phyloP scores from a whole-genome alignment of 768 basidiomycete genomes.

The Stropharia rugosoannulata region DNA sequence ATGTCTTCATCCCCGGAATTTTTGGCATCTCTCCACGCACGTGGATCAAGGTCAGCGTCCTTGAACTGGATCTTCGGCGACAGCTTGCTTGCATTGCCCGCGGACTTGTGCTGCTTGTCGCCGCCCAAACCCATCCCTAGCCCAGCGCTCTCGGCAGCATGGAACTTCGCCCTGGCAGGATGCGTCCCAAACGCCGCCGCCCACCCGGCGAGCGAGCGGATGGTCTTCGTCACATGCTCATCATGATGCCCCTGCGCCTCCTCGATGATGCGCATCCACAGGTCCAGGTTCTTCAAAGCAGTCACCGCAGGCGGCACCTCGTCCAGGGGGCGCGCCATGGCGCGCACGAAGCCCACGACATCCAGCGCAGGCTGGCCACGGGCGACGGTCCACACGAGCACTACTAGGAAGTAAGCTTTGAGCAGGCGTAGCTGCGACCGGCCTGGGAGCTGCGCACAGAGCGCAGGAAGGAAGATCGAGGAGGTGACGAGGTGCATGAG shows the following conservation, averaged over 20 bases:
- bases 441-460: slow-evolving; percentile 38
- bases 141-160: background rate
- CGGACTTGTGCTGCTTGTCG: background rate
- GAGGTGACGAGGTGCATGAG: slow-evolving; percentile 67
- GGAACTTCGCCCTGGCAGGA: slow-evolving; percentile 17
- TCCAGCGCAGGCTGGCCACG: slow-evolving; percentile 54
- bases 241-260: slow-evolving; percentile 55
- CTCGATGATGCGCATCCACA: slow-evolving; percentile 59
- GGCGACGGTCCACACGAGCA: slow-evolving; percentile 54
- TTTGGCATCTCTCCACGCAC: too few relatives aligned
- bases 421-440: slow-evolving; percentile 51
- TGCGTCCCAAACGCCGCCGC: slow-evolving; percentile 11
- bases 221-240: slow-evolving; percentile 43
- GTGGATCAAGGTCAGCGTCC: too few relatives aligned
- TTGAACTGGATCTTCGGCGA: too few relatives aligned
- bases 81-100: too few relatives aligned
- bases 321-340: slow-evolving; percentile 7
- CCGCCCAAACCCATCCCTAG: background rate
- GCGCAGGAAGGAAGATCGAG: slow-evolving; percentile 55
- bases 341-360: slow-evolving; percentile 46
- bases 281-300: slow-evolving; percentile 29
- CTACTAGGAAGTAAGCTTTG: slow-evolving; percentile 53
- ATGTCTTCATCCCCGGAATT: background rate
- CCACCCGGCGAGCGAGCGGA: slow-evolving; percentile 34
- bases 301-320: slow-evolving; percentile 29